A percentile compares a stretch with the other conserved stretches of the same genome.
phyloP scores from a whole-genome alignment of 441 rosid genomes.

The Populus trichocarpa region DNA sequence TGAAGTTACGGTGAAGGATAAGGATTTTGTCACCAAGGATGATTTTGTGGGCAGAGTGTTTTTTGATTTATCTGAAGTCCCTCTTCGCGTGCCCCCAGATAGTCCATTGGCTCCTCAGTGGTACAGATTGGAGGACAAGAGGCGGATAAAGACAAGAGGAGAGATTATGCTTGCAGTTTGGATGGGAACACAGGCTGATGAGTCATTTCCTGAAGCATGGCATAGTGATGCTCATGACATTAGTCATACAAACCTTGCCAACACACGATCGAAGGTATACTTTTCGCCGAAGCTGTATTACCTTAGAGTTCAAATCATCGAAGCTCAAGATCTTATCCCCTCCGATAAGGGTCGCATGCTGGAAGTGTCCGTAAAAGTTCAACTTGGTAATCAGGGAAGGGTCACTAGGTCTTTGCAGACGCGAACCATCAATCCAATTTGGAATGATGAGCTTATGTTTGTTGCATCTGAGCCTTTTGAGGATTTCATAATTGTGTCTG shows the following conservation, averaged over 20 bases:
- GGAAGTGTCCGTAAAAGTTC: conserved; percentile 25
- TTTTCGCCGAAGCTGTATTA: conserved; percentile 54
- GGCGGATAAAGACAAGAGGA: conserved; percentile 29
- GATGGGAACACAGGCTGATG: conserved; percentile 62
- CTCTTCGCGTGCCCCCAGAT: conserved; percentile 55
- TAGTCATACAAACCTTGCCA: conserved; percentile 48
- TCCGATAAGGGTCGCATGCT: conserved; percentile 37
- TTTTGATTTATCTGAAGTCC: conserved; percentile 39
- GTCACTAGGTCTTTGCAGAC: conserved; percentile 30
- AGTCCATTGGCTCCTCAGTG: conserved; percentile 64
- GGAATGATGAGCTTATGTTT: conserved; percentile 66
- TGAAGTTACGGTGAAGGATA: conserved; percentile 39
- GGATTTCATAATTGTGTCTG: conserved; percentile 28
- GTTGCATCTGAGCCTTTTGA: conserved; percentile 59
- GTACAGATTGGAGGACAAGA: conserved; percentile 41
- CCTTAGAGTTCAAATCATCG: conserved; percentile 43
- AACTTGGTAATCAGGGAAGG: conserved; percentile 32
- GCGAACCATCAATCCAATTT: conserved; percentile 38
- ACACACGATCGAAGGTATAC: conserved; percentile 49
- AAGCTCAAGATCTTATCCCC: conserved; percentile 56
- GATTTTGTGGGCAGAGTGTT: conserved; percentile 40
- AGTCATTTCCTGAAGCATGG: conserved; percentile 55
- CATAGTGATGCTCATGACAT: conserved; percentile 50
- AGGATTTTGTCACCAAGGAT: conserved; percentile 24
- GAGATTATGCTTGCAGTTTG: conserved; percentile 58